Conservation (phyloP, 179 eudicot genomes). For the Nepenthes alata region DNA sequence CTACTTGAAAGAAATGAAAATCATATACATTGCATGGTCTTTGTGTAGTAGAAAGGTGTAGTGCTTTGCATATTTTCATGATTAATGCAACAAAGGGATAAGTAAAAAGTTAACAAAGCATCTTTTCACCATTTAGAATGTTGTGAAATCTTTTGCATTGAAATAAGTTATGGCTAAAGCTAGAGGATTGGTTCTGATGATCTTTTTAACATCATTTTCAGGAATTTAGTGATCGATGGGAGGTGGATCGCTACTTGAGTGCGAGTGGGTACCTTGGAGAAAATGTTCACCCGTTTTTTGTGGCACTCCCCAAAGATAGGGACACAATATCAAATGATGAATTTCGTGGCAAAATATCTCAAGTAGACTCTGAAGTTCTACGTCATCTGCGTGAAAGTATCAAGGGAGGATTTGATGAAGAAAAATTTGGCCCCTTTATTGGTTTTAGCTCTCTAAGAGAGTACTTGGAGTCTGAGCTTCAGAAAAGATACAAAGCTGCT, state of each 20-base stretch:
- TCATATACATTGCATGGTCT: too few relatives aligned
- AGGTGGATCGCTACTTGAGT: slow-evolving; percentile 89
- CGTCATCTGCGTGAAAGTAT: slow-evolving; percentile 65
- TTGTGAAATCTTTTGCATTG: neutral
- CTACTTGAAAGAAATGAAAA: too few relatives aligned
- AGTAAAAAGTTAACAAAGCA: too few relatives aligned
- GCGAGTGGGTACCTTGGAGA: slow-evolving; percentile 99
- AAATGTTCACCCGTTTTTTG: slow-evolving; percentile 73
- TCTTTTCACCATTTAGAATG: too few relatives aligned
- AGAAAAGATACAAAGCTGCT: slow-evolving; percentile 90
- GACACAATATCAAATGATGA: slow-evolving; percentile 71
- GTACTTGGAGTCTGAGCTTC: slow-evolving; percentile 82
- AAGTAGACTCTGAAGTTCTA: slow-evolving; percentile 62
- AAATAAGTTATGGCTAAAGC: neutral
- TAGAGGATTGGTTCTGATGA: neutral
- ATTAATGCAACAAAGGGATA: too few relatives aligned
- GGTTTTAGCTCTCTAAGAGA: slow-evolving; percentile 82
- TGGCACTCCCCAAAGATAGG: slow-evolving; percentile 88
- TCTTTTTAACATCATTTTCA: slow-evolving; percentile 12
- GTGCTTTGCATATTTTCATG: too few relatives aligned
- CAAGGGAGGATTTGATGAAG: slow-evolving; percentile 91
- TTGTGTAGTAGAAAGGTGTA: too few relatives aligned
- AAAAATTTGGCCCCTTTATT: slow-evolving; percentile 59
- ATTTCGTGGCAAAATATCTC: slow-evolving; percentile 80
- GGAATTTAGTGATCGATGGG: slow-evolving; percentile 95